Evolutionary conservation across 805 yeast species (phyloP), one percentile per base, ranked within the genome.

Genomic region (Yamadazyma philogaea): DNA sequence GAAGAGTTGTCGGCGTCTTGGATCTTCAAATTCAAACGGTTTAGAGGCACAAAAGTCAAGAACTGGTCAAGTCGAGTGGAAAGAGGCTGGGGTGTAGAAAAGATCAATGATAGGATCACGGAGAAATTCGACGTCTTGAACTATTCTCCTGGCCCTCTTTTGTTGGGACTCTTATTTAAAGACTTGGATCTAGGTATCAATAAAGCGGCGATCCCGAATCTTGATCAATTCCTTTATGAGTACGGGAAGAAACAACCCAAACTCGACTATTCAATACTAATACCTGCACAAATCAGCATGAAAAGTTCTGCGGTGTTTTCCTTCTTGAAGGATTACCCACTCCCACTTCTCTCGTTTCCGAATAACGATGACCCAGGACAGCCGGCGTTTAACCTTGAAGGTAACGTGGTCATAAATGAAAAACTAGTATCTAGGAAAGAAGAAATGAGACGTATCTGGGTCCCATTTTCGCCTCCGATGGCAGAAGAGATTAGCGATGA

Each of bases 341-440:
- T 79, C 2, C 86, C 89, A 0, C 51, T 82, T 5, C 49, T 81
- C 2, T 72, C 77, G 3, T 77, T 82, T 49, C 76, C 76, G 2
- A 52, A 52, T 8, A 60, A 55, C 42, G 48, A 52, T 6, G 57
- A 57, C 26, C 53, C 55, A 4, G 32, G 39, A 5, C 40, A 45
- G 7, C 63, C 66, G 0, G 58, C 66, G 0, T 52, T 70, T 37
- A 52, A 55, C 17, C 49, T 70, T 7, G 46, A 49, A 16, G 74
- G 74, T 1, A 81, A 81, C 52, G 32, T 81, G 22, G 78, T 78
- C 1, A 64, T 82, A 43, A 80, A 80, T 37, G 89, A 82, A 47
- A 76, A 73, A 46, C 65, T 79, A 60, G 65, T 63, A 1, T 61
- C 65, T 1, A 61, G 68, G 11, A 57, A 60, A 17, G 67, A 64